These are phyloP conservation scores for Vigna radiata DNA, from an alignment of 306 rosid species.

Conservation along the genomic window DNA sequence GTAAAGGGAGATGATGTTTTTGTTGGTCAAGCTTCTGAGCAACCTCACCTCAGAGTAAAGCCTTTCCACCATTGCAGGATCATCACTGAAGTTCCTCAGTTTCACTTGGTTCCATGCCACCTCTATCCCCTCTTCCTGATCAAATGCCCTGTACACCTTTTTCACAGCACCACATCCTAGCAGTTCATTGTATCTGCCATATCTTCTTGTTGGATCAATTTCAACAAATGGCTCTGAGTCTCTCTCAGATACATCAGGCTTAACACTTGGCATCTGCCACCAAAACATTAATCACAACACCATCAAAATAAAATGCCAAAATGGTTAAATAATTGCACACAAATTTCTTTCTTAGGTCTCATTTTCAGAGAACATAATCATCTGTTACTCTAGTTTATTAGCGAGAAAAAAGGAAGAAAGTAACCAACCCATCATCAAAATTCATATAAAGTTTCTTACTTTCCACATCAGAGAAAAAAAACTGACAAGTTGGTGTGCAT, in stretches of 20 bases:
- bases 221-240: conserved; percentile 78
- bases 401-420: background rate
- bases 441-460: background rate
- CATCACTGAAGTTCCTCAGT: conserved; percentile 65
- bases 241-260: conserved; percentile 46
- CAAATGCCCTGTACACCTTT: conserved; percentile 83
- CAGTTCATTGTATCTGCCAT: conserved; percentile 73
- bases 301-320: background rate
- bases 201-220: conserved; percentile 65
- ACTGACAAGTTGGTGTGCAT: background rate
- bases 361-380: background rate
- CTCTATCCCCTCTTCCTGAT: conserved; percentile 85
- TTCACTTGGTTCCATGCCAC: conserved; percentile 97
- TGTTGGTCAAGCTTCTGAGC: conserved; percentile 60
- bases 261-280: conserved; percentile 60
- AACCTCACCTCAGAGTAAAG: conserved; percentile 81
- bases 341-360: conserved; percentile 1
- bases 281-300: conserved; percentile 5
- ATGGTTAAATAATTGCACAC: background rate
- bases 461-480: background rate
- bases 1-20: conserved; percentile 69
- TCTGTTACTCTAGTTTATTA: background rate
- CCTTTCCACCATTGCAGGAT: conserved; percentile 73
- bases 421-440: conserved; percentile 7
- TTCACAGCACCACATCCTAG: conserved; percentile 78